These are phyloP conservation scores for Eimeria necatrix DNA, from an alignment of 169 alveolate species.

Conservation along the genomic window DNA sequence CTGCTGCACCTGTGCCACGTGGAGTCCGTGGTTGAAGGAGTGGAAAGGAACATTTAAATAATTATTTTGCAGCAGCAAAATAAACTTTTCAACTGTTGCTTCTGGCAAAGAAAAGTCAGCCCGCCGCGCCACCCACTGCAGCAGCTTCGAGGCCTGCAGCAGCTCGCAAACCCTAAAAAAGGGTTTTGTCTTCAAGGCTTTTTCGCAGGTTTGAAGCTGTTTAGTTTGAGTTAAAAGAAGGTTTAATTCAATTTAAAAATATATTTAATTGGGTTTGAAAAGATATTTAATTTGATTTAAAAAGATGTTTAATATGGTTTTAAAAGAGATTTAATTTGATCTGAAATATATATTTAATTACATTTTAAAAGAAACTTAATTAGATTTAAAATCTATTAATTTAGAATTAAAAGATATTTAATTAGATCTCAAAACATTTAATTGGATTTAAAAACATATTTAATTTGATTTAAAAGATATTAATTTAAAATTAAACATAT, in stretches of 20 bases:
- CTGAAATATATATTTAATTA: too few relatives aligned
- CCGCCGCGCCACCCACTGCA: conserved; percentile 51
- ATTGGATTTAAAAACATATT: background rate
- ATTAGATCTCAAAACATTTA: too few relatives aligned
- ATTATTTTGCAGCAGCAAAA: conserved; percentile 37
- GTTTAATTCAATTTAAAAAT: background rate
- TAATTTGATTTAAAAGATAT: background rate
- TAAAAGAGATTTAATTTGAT: background rate
- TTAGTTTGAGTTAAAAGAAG: background rate
- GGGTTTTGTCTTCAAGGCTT: background rate
- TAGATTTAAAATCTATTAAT: background rate
- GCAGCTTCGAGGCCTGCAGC: conserved; percentile 68
- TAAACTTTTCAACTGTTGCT: conserved; percentile 33
- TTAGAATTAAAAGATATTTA: too few relatives aligned
- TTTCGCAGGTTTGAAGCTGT: background rate
- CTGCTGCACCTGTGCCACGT: conserved; percentile 56
- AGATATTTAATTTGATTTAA: background rate
- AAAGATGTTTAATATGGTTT: background rate
- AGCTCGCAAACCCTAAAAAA: background rate
- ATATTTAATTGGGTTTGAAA: background rate
- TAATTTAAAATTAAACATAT: too few relatives aligned
- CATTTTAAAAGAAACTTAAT: background rate
- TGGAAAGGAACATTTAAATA: conserved; percentile 49
- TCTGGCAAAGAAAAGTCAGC: conserved; percentile 11
- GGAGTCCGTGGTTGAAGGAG: conserved; percentile 72